Conservation (phyloP, 2,329 filamentous ascomycete genomes). For the Microsporum audouinii region DNA sequence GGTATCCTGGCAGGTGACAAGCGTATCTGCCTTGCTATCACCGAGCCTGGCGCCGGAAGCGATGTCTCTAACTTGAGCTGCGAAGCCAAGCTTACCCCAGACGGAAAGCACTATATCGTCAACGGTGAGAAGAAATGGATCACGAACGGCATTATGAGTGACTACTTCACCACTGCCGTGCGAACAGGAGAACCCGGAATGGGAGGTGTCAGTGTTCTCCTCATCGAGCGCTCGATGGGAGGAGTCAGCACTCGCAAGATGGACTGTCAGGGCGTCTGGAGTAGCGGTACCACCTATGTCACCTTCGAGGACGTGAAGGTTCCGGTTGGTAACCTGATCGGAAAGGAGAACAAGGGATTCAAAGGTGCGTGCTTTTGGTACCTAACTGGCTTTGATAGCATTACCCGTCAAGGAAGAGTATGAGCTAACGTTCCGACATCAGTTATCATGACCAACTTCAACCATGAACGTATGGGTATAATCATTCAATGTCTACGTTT, state of each 20-base stretch:
- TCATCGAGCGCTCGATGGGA: slow-evolving; percentile 75
- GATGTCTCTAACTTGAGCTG: slow-evolving; percentile 94
- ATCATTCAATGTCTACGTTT: slow-evolving; percentile 96
- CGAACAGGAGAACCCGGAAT: slow-evolving; percentile 80
- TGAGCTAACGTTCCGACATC: neutral
- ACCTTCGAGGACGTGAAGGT: slow-evolving; percentile 99
- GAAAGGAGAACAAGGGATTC: slow-evolving; percentile 97
- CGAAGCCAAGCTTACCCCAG: slow-evolving; percentile 86
- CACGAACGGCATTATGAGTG: slow-evolving; percentile 90
- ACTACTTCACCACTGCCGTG: slow-evolving; percentile 96
- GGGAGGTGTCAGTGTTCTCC: slow-evolving; percentile 80
- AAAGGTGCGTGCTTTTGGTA: slow-evolving; percentile 44
- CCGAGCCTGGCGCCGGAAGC: slow-evolving; percentile 86
- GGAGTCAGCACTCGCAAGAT: slow-evolving; percentile 89
- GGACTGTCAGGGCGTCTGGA: slow-evolving; percentile 98
- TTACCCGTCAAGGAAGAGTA: neutral
- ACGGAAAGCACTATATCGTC: slow-evolving; percentile 98
- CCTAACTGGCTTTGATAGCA: too few relatives aligned
- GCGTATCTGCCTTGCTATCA: slow-evolving; percentile 94
- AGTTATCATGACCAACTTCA: slow-evolving; percentile 99
- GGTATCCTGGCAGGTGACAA: slow-evolving; percentile 85
- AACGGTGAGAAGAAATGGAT: slow-evolving; percentile 99
- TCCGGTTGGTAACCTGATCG: slow-evolving; percentile 94
- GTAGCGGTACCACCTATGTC: slow-evolving; percentile 87
- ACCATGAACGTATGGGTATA: slow-evolving; percentile 97